Evolutionary conservation across 2,329 filamentous ascomycete species (phyloP).

Genomic region (Sclerotinia borealis): DNA sequence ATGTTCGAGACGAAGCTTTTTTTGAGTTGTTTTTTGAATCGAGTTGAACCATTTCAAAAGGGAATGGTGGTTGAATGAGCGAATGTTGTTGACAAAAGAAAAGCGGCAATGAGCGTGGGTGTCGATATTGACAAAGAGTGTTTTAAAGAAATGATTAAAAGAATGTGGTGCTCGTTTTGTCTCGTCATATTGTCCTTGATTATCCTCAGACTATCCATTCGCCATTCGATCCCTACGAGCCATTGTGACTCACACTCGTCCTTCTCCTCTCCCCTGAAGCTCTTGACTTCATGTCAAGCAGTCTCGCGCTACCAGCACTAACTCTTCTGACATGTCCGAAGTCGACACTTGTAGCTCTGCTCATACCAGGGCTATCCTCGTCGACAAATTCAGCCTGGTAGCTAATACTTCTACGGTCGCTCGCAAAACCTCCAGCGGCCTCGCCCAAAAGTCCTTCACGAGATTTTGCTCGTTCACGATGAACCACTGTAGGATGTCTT

Average conservation of each 20-base stretch:
- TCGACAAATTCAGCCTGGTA: constrained; percentile 16
- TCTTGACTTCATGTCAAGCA: constrained; percentile 60
- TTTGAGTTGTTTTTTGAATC: neutral
- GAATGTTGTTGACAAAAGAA: constrained; percentile 21
- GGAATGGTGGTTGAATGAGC: constrained; percentile 32
- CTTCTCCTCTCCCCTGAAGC: constrained; percentile 46
- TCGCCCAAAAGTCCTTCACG: constrained; percentile 46
- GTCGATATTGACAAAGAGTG: constrained; percentile 21
- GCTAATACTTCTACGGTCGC: constrained; percentile 19
- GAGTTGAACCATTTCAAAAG: constrained; percentile 18
- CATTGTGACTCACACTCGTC: constrained; percentile 26
- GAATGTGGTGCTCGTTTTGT: constrained; percentile 31
- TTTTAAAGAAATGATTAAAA: constrained; percentile 21
- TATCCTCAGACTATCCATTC: constrained; percentile 11
- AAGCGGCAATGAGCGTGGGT: constrained; percentile 31
- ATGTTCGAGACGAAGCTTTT: constrained; percentile 1
- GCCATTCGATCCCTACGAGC: neutral
- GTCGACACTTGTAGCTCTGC: constrained; percentile 66
- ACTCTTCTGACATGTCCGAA: constrained; percentile 61
- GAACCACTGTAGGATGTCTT: constrained; percentile 58
- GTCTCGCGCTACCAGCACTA: constrained; percentile 70
- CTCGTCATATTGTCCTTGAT: constrained; percentile 18
- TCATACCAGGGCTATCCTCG: constrained; percentile 33
- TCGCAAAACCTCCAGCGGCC: constrained; percentile 14
- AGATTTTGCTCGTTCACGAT: constrained; percentile 51